phyloP scores from a whole-genome alignment of 2,329 filamentous ascomycete genomes.

The Ceratocystis harringtonii region DNA sequence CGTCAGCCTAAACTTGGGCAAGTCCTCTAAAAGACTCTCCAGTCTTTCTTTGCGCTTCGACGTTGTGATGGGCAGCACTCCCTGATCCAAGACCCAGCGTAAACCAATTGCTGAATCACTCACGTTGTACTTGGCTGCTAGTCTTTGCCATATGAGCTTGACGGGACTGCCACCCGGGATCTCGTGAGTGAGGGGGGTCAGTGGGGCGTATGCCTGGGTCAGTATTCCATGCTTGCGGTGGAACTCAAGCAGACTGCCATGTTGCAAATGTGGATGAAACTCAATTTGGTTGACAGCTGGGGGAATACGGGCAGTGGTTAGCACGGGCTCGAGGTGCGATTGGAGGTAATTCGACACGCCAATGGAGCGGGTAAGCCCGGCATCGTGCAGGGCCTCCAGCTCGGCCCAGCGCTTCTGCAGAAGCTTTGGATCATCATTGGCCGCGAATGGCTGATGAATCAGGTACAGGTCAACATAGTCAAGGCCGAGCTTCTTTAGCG shows the following conservation, averaged over 20 bases:
- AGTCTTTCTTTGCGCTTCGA: conserved; percentile 43
- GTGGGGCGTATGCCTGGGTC: conserved; percentile 39
- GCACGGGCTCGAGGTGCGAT: conserved; percentile 38
- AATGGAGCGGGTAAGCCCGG: conserved; percentile 52
- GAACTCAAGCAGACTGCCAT: conserved; percentile 42
- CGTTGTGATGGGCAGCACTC: conserved; percentile 43
- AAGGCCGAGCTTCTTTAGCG: conserved; percentile 49
- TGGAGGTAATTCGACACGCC: conserved; percentile 63
- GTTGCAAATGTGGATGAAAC: conserved; percentile 61
- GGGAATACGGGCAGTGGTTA: conserved; percentile 42
- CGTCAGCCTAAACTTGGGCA: conserved; percentile 43
- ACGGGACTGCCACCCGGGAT: conserved; percentile 37
- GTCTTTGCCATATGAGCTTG: conserved; percentile 33
- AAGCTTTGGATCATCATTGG: conserved; percentile 24
- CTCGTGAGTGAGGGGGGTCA: conserved; percentile 35
- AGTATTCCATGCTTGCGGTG: conserved; percentile 43
- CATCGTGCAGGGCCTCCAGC: conserved; percentile 49
- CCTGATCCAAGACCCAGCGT: conserved; percentile 46
- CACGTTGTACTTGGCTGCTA: conserved; percentile 45
- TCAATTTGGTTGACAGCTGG: conserved; percentile 72
- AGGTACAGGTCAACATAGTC: conserved; percentile 61
- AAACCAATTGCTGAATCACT: conserved; percentile 40
- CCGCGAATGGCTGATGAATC: conserved; percentile 43
- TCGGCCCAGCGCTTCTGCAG: conserved; percentile 47
- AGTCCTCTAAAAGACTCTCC: conserved; percentile 36